These are phyloP conservation scores for Termitomyces sp. DNA, from an alignment of 768 basidiomycete genomes.

Conservation along the genomic window DNA sequence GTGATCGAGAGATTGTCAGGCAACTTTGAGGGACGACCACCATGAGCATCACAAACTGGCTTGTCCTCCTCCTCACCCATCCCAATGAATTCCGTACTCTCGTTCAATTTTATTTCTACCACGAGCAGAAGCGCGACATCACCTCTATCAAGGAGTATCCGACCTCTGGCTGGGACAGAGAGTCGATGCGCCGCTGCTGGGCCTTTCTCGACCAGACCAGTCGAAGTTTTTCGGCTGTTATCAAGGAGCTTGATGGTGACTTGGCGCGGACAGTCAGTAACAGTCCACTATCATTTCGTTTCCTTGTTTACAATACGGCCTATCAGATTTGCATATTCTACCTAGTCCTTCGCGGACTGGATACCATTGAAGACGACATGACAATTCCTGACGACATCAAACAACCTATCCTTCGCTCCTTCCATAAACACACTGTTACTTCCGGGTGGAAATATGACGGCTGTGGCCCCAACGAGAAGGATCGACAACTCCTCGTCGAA, in stretches of 20 bases:
- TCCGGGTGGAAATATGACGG: constrained; percentile 86
- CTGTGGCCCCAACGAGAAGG: constrained; percentile 82
- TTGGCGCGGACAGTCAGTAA: constrained; percentile 81
- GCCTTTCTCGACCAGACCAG: constrained; percentile 83
- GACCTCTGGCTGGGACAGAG: constrained; percentile 83
- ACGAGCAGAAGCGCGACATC: constrained; percentile 80
- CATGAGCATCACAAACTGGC: constrained; percentile 57
- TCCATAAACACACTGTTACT: constrained; percentile 72
- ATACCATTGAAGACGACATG: constrained; percentile 99
- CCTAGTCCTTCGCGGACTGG: constrained; percentile 87
- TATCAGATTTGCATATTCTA: constrained; percentile 90
- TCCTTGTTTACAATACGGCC: neutral
- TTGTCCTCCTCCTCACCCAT: constrained; percentile 67
- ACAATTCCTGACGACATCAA: constrained; percentile 83
- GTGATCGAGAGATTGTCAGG: constrained; percentile 7
- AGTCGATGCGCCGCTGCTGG: constrained; percentile 89
- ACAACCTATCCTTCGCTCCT: constrained; percentile 76
- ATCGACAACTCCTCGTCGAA: constrained; percentile 77
- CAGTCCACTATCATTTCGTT: neutral
- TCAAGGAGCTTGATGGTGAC: constrained; percentile 95
- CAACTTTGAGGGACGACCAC: constrained; percentile 9
- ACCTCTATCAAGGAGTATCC: constrained; percentile 65
- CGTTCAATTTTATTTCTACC: constrained; percentile 77
- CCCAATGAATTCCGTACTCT: constrained; percentile 81
- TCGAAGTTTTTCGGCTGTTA: constrained; percentile 86